A percentile compares a stretch with the other conserved stretches of the same genome.
phyloP scores from a whole-genome alignment of 2,329 filamentous ascomycete genomes.

The Penicillium nordicum region DNA sequence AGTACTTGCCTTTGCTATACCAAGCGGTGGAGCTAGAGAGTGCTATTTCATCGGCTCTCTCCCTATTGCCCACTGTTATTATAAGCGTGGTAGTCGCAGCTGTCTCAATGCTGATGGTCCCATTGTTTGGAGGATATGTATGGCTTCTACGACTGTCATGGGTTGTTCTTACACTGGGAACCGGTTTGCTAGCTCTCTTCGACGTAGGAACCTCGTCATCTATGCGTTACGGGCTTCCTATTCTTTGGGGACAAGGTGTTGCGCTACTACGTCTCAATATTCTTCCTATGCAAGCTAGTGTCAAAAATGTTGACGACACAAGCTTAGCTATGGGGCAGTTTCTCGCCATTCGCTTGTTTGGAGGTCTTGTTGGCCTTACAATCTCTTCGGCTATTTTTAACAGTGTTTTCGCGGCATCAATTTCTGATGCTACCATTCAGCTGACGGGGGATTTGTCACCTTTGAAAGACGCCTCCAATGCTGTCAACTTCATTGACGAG shows the following conservation, averaged over 20 bases:
- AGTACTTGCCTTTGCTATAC: neutral
- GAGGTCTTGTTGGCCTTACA: neutral
- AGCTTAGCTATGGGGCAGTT: slow-evolving; percentile 4
- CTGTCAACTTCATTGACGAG: neutral
- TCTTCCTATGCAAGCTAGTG: slow-evolving; percentile 9
- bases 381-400: neutral
- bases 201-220: neutral
- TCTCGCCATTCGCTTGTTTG: neutral
- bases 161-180: slow-evolving; percentile 6
- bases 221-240: slow-evolving; percentile 1
- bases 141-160: slow-evolving; percentile 3
- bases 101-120: slow-evolving; percentile 1
- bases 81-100: neutral
- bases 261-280: slow-evolving; percentile 4
- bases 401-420: neutral
- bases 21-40: neutral
- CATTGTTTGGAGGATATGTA: neutral
- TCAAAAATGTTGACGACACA: slow-evolving; percentile 4
- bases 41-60: slow-evolving; percentile 41
- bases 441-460: neutral
- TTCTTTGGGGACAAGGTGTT: neutral
- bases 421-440: neutral
- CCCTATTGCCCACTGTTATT: slow-evolving; percentile 46
- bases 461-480: neutral
- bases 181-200: slow-evolving; percentile 1